phyloP scores from a whole-genome alignment of 805 yeast species.

The Saccharomyces cerevisiae region DNA sequence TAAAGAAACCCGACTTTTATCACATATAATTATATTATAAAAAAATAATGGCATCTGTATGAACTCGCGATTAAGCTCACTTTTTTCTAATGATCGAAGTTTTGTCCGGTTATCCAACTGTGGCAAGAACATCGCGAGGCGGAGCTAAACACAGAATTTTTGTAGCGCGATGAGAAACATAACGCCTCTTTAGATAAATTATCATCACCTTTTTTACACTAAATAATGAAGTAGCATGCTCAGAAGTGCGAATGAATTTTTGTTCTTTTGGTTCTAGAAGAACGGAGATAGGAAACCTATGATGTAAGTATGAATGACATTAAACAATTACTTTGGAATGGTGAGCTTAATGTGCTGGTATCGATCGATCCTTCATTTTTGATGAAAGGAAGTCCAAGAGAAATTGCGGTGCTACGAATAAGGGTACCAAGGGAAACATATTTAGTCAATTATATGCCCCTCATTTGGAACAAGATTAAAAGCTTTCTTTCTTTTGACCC shows the following conservation, averaged over 20 bases:
- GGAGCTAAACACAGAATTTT: neutral
- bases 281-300: neutral
- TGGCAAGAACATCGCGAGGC: neutral
- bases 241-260: neutral
- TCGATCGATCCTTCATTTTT: slow-evolving; percentile 17
- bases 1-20: neutral
- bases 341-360: slow-evolving; percentile 40
- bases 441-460: slow-evolving; percentile 37
- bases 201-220: neutral
- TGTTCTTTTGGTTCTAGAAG: neutral
- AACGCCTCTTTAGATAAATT: neutral
- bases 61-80: neutral
- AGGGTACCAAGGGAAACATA: slow-evolving; percentile 42
- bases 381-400: slow-evolving; percentile 12
- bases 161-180: neutral
- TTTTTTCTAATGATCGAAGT: neutral
- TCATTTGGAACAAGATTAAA: slow-evolving; percentile 34
- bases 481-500: slow-evolving; percentile 26
- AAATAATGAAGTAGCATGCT: neutral
- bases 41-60: neutral
- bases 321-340: slow-evolving; percentile 44
- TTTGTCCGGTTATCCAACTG: neutral
- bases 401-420: slow-evolving; percentile 16
- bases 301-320: slow-evolving; percentile 23
- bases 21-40: too few relatives aligned